Evolutionary conservation across 495 filamentous ascomycete genomes (phyloP).

Genomic region (Chaetomium fimeti): DNA sequence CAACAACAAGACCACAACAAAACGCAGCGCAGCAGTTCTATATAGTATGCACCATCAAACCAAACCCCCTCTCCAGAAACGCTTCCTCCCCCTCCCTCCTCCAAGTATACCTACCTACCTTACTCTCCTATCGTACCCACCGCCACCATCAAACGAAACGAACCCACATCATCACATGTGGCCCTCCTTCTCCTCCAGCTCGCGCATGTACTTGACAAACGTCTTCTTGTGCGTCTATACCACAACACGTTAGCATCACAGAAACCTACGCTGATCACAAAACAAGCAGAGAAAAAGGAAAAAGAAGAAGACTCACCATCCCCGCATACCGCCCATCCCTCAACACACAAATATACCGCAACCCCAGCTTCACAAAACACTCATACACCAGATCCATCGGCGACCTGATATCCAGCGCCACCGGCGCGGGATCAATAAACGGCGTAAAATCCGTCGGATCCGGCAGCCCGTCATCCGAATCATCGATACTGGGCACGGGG

Average conservation of each 20-base stretch:
- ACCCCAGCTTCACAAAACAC: slow-evolving; percentile 90
- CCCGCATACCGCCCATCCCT: slow-evolving; percentile 82
- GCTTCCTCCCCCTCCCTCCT: not conserved
- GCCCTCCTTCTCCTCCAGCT: slow-evolving; percentile 63
- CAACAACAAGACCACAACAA: too few relatives aligned
- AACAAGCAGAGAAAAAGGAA: too few relatives aligned
- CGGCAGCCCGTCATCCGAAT: slow-evolving; percentile 56
- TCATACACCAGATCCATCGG: slow-evolving; percentile 97
- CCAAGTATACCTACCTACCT: too few relatives aligned
- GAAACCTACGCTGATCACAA: not conserved
- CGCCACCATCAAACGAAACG: not conserved
- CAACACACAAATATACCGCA: slow-evolving; percentile 90
- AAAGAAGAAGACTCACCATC: slow-evolving; percentile 56
- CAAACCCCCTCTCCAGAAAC: not conserved
- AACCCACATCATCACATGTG: slow-evolving; percentile 18
- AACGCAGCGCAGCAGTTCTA: not conserved
- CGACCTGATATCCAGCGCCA: slow-evolving; percentile 82
- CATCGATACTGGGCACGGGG: slow-evolving; percentile 54
- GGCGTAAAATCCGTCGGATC: slow-evolving; percentile 83
- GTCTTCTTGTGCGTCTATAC: slow-evolving; percentile 82
- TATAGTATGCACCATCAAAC: not conserved
- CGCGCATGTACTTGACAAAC: slow-evolving; percentile 91
- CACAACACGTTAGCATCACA: slow-evolving; percentile 22
- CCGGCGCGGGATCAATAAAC: slow-evolving; percentile 88
- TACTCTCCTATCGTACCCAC: not conserved